Evolutionary conservation across 106 monocot genomes (phyloP), one percentile per base, ranked within the genome.

Genomic region (Agapanthus africanus): DNA sequence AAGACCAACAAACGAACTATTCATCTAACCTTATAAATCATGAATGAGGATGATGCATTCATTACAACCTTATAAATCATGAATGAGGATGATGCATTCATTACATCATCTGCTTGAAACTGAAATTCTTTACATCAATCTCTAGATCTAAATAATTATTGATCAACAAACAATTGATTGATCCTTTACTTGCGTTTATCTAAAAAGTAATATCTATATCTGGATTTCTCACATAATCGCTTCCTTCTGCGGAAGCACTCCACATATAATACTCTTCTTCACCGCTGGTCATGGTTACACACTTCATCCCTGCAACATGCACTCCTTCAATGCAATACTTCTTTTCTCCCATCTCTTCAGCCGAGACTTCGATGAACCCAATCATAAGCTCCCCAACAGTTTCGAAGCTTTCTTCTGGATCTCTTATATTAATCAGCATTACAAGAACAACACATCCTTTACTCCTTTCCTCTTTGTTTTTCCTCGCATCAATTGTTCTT

Each of bases 321-420:
- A 79, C 71, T 52, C 78, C 79, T 13, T 68, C 59, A 19, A 71
- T 51, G 8, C 23, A 35, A 54, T 67, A 33, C 13, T 64, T 59
- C 27, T 4, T 37, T 18, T 49, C 82, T 15, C 31, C 74, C 57
- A 27, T 59, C 28, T 50, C 64, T 19, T 34, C 78, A 35, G 36
- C 27, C 1, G 66, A 35, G 14, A 71, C 82, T 62, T 83, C 82
- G 34, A 83, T 40, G 3, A 83, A 7, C 35, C 73, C 82, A 44
- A 83, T 74, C 82, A 83, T 83, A 13, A 71, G 66, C 40, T 83
- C 82, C 21, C 78, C n/a, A n/a, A n/a, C n/a, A n/a, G n/a, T n/a
- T n/a, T n/a, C n/a, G n/a, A n/a, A n/a, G n/a, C n/a, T n/a, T n/a
- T n/a, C n/a, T n/a, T n/a, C n/a, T n/a, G n/a, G n/a, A n/a, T n/a